Conservation (phyloP, 805 yeast genomes). For the Yarrowia hollandica region DNA sequence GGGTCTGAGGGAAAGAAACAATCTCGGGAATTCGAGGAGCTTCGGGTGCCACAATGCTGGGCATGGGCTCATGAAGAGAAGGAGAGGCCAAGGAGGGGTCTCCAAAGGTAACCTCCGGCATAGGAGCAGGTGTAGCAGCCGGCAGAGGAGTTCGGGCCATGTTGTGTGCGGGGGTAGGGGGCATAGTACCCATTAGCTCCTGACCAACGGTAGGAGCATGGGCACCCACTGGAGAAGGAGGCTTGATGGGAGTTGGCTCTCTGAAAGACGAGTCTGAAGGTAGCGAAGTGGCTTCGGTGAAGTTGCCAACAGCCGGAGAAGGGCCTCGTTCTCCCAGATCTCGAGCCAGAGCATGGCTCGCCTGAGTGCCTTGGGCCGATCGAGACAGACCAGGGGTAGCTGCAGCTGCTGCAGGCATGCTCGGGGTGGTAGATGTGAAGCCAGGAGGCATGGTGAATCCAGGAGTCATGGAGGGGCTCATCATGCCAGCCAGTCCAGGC, state of each 20-base stretch:
- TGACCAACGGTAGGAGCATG: slow-evolving; percentile 12
- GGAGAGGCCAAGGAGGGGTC: slow-evolving; percentile 25
- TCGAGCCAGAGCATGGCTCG: background rate
- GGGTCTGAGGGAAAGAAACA: slow-evolving; percentile 13
- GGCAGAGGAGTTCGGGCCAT: background rate
- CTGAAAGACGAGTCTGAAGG: slow-evolving; percentile 18
- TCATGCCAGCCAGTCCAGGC: background rate
- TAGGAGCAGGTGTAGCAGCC: slow-evolving; percentile 24
- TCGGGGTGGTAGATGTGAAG: background rate
- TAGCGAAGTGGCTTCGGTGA: slow-evolving; percentile 2
- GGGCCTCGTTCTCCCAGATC: slow-evolving; percentile 25
- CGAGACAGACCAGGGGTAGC: background rate
- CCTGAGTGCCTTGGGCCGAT: slow-evolving; percentile 5
- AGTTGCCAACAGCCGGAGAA: background rate
- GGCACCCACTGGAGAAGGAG: slow-evolving; percentile 16
- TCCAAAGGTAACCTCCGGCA: slow-evolving; percentile 21
- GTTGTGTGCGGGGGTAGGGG: slow-evolving; percentile 6
- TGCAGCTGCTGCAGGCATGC: background rate
- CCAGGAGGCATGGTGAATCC: slow-evolving; percentile 14
- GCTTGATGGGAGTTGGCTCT: slow-evolving; percentile 21
- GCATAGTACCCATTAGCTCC: slow-evolving; percentile 16
- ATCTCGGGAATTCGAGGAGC: slow-evolving; percentile 14
- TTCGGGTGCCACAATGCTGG: background rate
- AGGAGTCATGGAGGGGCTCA: background rate
- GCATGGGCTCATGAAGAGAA: slow-evolving; percentile 16